A percentile compares a stretch with the other conserved stretches of the same genome.
Conservation (phyloP, 2,329 filamentous ascomycete species). For the Remersonia thermophila region DNA sequence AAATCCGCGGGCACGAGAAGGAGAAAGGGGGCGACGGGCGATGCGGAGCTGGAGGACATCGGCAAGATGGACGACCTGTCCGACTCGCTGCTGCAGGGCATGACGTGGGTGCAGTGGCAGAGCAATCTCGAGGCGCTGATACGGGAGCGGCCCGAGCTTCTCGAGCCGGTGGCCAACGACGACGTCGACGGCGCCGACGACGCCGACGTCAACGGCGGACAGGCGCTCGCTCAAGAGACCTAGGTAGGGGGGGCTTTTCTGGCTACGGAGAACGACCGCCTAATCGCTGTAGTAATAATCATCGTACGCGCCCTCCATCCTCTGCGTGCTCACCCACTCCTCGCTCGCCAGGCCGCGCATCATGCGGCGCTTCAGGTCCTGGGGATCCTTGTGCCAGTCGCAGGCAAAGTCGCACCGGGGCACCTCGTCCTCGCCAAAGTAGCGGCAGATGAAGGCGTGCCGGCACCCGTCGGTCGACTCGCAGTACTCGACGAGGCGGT, state of each 20-base stretch:
- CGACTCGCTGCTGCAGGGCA: slow-evolving; percentile 65
- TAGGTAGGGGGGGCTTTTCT: too few relatives aligned
- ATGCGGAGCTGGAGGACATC: slow-evolving; percentile 14
- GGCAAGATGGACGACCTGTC: slow-evolving; percentile 72
- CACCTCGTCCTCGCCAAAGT: slow-evolving; percentile 56
- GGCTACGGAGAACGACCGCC: too few relatives aligned
- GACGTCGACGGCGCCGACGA: too few relatives aligned
- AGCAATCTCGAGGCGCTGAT: slow-evolving; percentile 30
- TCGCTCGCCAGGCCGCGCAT: slow-evolving; percentile 43
- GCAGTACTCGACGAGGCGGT: slow-evolving; percentile 65
- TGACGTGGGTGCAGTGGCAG: slow-evolving; percentile 69
- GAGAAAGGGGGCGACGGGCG: not conserved
- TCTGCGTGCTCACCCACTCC: slow-evolving; percentile 52
- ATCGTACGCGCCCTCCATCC: slow-evolving; percentile 45
- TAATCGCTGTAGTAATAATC: slow-evolving; percentile 31
- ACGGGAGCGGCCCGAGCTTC: slow-evolving; percentile 7
- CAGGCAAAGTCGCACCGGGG: slow-evolving; percentile 62
- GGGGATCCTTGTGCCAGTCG: slow-evolving; percentile 62
- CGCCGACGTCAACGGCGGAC: too few relatives aligned
- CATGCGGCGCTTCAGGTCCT: slow-evolving; percentile 45
- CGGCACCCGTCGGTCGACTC: slow-evolving; percentile 63
- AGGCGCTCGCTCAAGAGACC: too few relatives aligned
- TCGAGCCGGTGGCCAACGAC: too few relatives aligned
- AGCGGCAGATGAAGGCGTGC: slow-evolving; percentile 61
- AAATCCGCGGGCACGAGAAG: slow-evolving; percentile 13